Evolutionary conservation across 345 rosid species (phyloP), one percentile per base, ranked within the genome.

Genomic region (Diplotaxis tenuifolia): DNA sequence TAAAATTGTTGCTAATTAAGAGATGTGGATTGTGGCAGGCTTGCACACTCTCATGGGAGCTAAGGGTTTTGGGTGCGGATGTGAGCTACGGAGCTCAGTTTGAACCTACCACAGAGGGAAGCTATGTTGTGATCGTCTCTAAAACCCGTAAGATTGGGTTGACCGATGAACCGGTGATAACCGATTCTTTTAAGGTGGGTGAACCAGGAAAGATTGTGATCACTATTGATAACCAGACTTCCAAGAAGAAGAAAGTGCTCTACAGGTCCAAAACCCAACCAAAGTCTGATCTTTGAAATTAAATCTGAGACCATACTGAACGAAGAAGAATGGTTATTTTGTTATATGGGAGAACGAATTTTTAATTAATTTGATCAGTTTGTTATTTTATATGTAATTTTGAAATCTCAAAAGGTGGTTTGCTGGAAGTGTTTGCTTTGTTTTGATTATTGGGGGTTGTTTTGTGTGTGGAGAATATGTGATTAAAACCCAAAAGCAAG

Each of bases 241-340:
- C 93, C 54, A 91, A 85, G 86, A 94, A 90, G 92, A 91, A 89
- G 92, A 89, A 86, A 82, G 83, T 94, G 59, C 85, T 94, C 12
- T 92, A 88, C 85, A 84, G 97, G 89, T 89, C 84, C 86, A 94
- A 86, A 82, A 83, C 83, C 77, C 84, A 88, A 55, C 78, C 93
- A 15, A 63, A 31, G 19, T 65, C 75, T 70, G 75, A 76, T 55
- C 50, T 75, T 60, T 67, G 19, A 75, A 49, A 16, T 3, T 42
- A 7, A 34, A 55, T 15, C 6, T 0, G 29, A 63, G 54, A 72
- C 42, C 56, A 64, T 23, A 36, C n/a, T 10, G 5, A 68, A 68
- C 7, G 68, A 75, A 14, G 31, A 62, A 53, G 16, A 61, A 27
- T 3, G 2, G 32, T 62, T 75, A 22, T 36, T 60, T 59, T 75